Percentiles rank a stretch among this genome's conserved stretches.
Evolutionary conservation across 2,329 filamentous ascomycete species (phyloP).

Genomic region (Fusarium hostae): DNA sequence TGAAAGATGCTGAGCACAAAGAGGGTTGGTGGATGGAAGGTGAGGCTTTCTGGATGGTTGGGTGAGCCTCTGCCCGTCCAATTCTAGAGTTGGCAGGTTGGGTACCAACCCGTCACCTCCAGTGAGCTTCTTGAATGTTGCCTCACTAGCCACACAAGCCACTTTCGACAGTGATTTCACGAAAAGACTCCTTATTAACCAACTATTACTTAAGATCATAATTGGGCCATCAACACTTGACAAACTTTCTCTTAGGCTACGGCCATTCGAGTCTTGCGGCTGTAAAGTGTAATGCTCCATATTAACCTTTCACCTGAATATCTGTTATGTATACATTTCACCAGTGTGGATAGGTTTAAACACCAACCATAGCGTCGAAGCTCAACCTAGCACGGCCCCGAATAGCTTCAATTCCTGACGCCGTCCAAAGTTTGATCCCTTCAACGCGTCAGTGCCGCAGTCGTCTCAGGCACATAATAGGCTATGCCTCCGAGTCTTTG

Average conservation of each 20-base stretch:
- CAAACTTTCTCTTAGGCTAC: neutral
- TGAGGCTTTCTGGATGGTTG: conserved; percentile 6
- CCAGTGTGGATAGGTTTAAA: neutral
- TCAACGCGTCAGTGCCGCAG: neutral
- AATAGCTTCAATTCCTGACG: conserved; percentile 4
- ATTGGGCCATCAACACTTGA: neutral
- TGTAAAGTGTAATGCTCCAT: neutral
- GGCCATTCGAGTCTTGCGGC: neutral
- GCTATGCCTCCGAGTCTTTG: neutral
- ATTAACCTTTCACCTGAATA: neutral
- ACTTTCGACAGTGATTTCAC: neutral
- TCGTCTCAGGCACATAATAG: neutral
- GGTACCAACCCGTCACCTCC: neutral
- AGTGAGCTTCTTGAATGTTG: neutral
- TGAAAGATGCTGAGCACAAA: conserved; percentile 2
- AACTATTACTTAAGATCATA: neutral
- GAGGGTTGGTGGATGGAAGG: conserved; percentile 4
- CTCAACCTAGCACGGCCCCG: neutral
- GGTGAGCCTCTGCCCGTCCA: neutral
- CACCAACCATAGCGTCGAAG: neutral
- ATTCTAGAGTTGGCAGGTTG: neutral
- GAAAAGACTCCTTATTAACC: neutral
- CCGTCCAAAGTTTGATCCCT: neutral
- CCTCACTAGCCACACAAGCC: neutral
- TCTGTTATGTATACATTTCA: neutral